These are phyloP conservation scores for Nissolia schottii DNA, from an alignment of 306 rosid genomes.

Conservation along the genomic window DNA sequence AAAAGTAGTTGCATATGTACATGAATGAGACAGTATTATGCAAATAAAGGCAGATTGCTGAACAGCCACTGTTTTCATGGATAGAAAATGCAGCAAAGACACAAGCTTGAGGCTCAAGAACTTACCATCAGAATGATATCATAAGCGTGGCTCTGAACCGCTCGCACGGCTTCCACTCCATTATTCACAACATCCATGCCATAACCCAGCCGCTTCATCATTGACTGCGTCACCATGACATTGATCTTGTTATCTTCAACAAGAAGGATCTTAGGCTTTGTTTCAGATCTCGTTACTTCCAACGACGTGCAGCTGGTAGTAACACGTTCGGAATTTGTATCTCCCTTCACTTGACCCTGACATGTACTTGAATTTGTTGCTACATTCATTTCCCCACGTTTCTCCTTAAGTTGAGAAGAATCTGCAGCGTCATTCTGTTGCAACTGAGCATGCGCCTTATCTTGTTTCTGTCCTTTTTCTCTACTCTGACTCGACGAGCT, in stretches of 20 bases:
- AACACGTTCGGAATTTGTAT: conserved; percentile 25
- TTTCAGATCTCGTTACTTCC: conserved; percentile 31
- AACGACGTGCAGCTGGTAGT: conserved; percentile 19
- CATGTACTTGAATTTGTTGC: conserved; percentile 29
- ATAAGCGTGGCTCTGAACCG: conserved; percentile 57
- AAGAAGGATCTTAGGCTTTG: conserved; percentile 72
- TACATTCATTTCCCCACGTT: conserved; percentile 22
- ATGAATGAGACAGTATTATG: background rate
- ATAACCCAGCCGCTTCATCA: conserved; percentile 92
- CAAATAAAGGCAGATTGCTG: background rate
- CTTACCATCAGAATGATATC: conserved; percentile 80
- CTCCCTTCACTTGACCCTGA: conserved; percentile 40
- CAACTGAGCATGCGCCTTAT: conserved; percentile 20
- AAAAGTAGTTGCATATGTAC: too few relatives aligned
- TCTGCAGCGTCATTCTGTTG: conserved; percentile 36
- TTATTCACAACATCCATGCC: conserved; percentile 74
- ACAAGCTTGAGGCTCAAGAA: conserved; percentile 15
- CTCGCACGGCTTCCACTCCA: conserved; percentile 80
- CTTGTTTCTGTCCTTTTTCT: conserved; percentile 24
- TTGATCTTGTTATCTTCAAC: conserved; percentile 94
- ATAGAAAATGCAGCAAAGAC: background rate
- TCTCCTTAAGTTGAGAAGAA: conserved; percentile 28
- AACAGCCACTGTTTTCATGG: background rate
- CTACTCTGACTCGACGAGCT: conserved; percentile 29
- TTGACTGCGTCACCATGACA: conserved; percentile 81